Base-by-base conservation (phyloP, 1,284 basidiomycete species). In the Dichomitus squalens region DNA sequence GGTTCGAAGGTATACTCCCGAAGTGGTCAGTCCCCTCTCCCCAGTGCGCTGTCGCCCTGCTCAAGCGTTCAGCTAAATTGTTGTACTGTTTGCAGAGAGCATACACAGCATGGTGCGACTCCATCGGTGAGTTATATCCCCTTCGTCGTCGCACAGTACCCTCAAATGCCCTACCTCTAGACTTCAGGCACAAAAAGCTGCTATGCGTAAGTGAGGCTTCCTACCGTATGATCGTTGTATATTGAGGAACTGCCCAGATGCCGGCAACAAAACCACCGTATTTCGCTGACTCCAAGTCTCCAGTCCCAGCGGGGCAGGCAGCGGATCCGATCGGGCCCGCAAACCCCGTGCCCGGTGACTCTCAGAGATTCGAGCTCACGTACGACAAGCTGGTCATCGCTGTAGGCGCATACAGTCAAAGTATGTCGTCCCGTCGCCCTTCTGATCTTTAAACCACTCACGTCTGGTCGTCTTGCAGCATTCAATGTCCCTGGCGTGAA, bases 361-460 rank as follows among this genome's bases (percentile, higher is more conserved):
- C 34, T 87, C 89, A 67, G 74, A 77, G 12, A 49, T 93, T 57
- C 72, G 72, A 50, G 44, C 52, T 71, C 16, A 58, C 60, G 16
- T 94, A 90, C 67, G 93, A 96, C 73, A 92, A 90, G 70, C 80
- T 96, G 6, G 84, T 96, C 44, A 85, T 96, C 52, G 85, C 90
- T 2, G 91, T 93, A 1, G 94, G 94, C 0, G 86, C 88, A 51
- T 95, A 95, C 72, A 86, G 84, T 1, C 92, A 93, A 66, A 95
- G 87, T 86, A 81, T 67, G 4, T 72, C 72, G 2, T n/a, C 68
- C 47, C 34, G 43, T 51, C 23, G 29, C 29, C 31, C 35, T 16
- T 7, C 25, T 41, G 8, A 12, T 35, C 27, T 14, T 46, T 52
- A 57, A 21, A 48, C 16, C n/a, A 31, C 21, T 41, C 4, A 20